Evolutionary conservation across 495 filamentous ascomycete species (phyloP).

Genomic region (Neurospora sp.): DNA sequence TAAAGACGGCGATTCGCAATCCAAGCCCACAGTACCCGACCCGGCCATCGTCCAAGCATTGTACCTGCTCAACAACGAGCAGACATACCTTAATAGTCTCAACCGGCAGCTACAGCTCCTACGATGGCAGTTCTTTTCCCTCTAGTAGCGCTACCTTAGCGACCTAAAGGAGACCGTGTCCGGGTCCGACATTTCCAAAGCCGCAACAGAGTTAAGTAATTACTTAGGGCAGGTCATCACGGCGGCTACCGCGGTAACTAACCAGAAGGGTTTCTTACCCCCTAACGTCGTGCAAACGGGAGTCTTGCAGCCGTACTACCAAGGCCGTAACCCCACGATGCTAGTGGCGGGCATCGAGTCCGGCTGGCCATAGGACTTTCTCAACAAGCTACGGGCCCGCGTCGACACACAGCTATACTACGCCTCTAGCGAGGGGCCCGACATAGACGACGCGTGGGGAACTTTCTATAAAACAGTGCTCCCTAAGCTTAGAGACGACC

Average conservation of each 20-base stretch:
- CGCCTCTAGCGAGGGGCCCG: too few species aligned
- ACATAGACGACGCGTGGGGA: too few species aligned
- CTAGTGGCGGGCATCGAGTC: slow-evolving; percentile 31
- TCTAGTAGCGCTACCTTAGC: slow-evolving; percentile 29
- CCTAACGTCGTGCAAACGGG: too few species aligned
- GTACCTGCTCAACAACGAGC: slow-evolving; percentile 15
- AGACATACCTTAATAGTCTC: slow-evolving; percentile 12
- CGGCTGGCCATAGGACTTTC: slow-evolving; percentile 38
- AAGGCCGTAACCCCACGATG: slow-evolving; percentile 36
- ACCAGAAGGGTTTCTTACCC: too few species aligned
- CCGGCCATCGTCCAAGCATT: slow-evolving; percentile 1
- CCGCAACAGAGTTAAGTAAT: too few species aligned
- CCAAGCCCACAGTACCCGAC: too few species aligned
- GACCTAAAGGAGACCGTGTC: neutral
- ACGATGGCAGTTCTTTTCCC: slow-evolving; percentile 32
- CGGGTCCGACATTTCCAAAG: too few species aligned
- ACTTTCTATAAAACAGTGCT: too few species aligned
- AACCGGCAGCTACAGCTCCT: neutral
- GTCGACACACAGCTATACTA: slow-evolving; percentile 18
- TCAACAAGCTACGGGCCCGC: slow-evolving; percentile 26
- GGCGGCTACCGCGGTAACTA: too few species aligned
- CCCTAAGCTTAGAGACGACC: too few species aligned
- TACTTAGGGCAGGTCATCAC: too few species aligned
- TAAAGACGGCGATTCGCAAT: neutral
- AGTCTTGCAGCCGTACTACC: slow-evolving; percentile 17